Conservation (phyloP, 2,329 filamentous ascomycete species). For the Diaporthe citrichinensis region DNA sequence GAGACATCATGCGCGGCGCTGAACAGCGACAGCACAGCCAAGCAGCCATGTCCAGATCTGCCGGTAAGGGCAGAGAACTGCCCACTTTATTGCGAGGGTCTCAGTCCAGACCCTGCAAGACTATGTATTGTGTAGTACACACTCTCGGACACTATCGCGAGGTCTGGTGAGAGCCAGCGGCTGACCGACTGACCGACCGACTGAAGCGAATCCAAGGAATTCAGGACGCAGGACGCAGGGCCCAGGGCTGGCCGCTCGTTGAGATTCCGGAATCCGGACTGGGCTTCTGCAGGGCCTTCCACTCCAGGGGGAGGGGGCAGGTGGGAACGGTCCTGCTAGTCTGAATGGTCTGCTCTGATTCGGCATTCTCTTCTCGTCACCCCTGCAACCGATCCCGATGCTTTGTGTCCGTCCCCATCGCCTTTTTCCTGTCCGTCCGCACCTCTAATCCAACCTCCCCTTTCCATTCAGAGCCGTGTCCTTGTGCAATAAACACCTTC, state of each 20-base stretch:
- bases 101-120: not conserved
- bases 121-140: too few relatives aligned
- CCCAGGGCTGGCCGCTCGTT: not conserved
- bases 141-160: not conserved
- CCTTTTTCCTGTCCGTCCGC: slow-evolving; percentile 28
- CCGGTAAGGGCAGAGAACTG: not conserved
- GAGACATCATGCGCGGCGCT: slow-evolving; percentile 15
- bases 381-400: slow-evolving; percentile 40
- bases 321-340: slow-evolving; percentile 28
- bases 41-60: slow-evolving; percentile 5
- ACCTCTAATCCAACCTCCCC: slow-evolving; percentile 22
- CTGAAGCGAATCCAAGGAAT: not conserved
- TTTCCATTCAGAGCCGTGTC: slow-evolving; percentile 7
- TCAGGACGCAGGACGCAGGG: not conserved
- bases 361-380: slow-evolving; percentile 29
- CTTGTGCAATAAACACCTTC: slow-evolving; percentile 30
- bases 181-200: too few relatives aligned
- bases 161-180: not conserved
- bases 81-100: not conserved
- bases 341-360: slow-evolving; percentile 34
- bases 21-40: slow-evolving; percentile 1
- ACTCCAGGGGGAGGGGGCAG: slow-evolving; percentile 3
- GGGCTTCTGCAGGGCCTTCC: slow-evolving; percentile 20
- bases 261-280: slow-evolving; percentile 23
- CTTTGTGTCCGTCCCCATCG: slow-evolving; percentile 24